Conservation (phyloP, 2,329 filamentous ascomycete genomes). For the Arthrinium phaeospermum region DNA sequence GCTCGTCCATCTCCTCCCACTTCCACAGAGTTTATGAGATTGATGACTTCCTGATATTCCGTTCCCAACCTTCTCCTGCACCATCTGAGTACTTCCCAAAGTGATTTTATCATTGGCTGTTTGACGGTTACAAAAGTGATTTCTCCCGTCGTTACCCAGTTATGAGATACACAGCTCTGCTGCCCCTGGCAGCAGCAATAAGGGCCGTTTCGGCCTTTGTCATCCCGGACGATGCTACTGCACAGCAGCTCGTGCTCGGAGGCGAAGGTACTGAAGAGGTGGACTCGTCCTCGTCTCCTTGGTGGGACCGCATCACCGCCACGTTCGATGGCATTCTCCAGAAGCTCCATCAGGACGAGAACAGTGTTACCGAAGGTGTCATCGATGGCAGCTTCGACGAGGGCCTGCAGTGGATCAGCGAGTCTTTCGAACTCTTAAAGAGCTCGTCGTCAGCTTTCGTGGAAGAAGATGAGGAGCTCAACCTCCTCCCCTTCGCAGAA, state of each 20-base stretch:
- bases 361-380: constrained; percentile 24
- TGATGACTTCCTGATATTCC: not conserved
- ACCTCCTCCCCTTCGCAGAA: not conserved
- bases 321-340: not conserved
- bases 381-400: constrained; percentile 24
- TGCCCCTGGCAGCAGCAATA: constrained; percentile 32
- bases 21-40: not conserved
- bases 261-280: constrained; percentile 19
- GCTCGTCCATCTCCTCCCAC: not conserved
- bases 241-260: constrained; percentile 34
- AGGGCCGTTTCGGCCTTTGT: constrained; percentile 31
- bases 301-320: constrained; percentile 23
- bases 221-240: constrained; percentile 38
- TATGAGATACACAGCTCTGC: constrained; percentile 33
- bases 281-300: constrained; percentile 11
- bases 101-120: not conserved
- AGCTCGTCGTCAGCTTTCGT: not conserved
- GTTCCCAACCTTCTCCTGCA: not conserved
- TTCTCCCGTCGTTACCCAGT: constrained; percentile 18
- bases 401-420: constrained; percentile 25
- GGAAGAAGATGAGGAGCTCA: not conserved
- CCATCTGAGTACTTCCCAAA: not conserved
- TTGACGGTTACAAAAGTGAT: not conserved
- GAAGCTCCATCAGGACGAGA: constrained; percentile 18
- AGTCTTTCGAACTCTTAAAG: constrained; percentile 27